phyloP scores from a whole-genome alignment of 2,329 filamentous ascomycete genomes.

The Clonostachys chloroleuca region DNA sequence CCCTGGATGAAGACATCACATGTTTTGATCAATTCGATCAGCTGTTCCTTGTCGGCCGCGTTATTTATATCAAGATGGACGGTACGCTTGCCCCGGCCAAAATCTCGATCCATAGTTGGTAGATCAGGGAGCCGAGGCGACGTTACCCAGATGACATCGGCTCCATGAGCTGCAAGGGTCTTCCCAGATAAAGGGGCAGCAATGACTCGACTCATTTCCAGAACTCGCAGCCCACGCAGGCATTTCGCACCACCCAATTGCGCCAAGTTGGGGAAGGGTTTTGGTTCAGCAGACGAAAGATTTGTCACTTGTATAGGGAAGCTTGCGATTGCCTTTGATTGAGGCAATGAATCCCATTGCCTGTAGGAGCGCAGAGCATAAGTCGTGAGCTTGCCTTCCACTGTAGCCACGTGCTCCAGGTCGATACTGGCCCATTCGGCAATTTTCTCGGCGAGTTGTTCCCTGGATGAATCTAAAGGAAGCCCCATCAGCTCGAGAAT shows the following conservation, averaged over 20 bases:
- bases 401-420: constrained; percentile 38
- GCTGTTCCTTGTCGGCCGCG: constrained; percentile 37
- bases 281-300: constrained; percentile 10
- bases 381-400: constrained; percentile 32
- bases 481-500: constrained; percentile 37
- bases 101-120: constrained; percentile 61
- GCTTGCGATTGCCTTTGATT: constrained; percentile 34
- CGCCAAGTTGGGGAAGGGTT: constrained; percentile 16
- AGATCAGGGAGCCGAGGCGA: constrained; percentile 59
- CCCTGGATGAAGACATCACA: constrained; percentile 62
- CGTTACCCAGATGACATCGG: constrained; percentile 66
- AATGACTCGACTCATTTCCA: constrained; percentile 70
- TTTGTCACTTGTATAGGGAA: constrained; percentile 39
- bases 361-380: constrained; percentile 42
- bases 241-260: constrained; percentile 30
- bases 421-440: constrained; percentile 35
- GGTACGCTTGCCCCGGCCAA: constrained; percentile 63
- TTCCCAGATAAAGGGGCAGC: constrained; percentile 65
- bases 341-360: constrained; percentile 46
- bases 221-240: constrained; percentile 59
- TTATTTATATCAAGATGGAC: constrained; percentile 56
- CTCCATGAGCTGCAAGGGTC: constrained; percentile 66
- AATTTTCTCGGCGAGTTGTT: constrained; percentile 30
- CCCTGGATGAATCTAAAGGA: constrained; percentile 17
- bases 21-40: constrained; percentile 50